A percentile compares a stretch with the other conserved stretches of the same genome.
phyloP scores from a whole-genome alignment of 2,329 filamentous ascomycete species.

The Aspergillus ochraceoroseus region DNA sequence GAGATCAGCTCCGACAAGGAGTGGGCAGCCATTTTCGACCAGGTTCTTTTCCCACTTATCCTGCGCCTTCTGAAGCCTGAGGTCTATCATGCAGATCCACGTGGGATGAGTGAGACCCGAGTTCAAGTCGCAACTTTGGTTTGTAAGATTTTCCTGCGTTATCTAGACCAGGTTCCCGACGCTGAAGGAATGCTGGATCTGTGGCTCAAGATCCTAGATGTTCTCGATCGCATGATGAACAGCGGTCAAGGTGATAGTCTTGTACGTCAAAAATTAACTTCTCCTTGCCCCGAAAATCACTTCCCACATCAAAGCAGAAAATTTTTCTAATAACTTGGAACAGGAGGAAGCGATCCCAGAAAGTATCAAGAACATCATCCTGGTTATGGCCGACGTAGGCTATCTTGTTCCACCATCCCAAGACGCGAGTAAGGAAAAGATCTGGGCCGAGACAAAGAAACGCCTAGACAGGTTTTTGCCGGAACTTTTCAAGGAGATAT shows the following conservation, averaged over 20 bases:
- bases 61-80: conserved; percentile 84
- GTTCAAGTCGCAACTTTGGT: conserved; percentile 86
- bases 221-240: conserved; percentile 95
- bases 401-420: conserved; percentile 67
- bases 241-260: conserved; percentile 86
- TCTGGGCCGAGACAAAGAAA: conserved; percentile 60
- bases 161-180: conserved; percentile 75
- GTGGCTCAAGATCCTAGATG: conserved; percentile 86
- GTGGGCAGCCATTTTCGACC: conserved; percentile 91
- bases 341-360: conserved; percentile 93
- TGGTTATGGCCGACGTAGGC: conserved; percentile 89
- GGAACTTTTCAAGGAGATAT: conserved; percentile 55
- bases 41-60: conserved; percentile 90
- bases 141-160: conserved; percentile 93
- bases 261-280: conserved; percentile 45
- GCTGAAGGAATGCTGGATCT: conserved; percentile 87
- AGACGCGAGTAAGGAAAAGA: conserved; percentile 47
- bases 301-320: not conserved
- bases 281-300: conserved; percentile 34
- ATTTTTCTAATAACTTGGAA: conserved; percentile 1
- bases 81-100: conserved; percentile 82
- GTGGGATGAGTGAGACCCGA: conserved; percentile 92
- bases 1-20: conserved; percentile 78
- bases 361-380: conserved; percentile 88
- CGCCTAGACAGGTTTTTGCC: conserved; percentile 58